Conservation (phyloP, 306 rosid species). For the Erythrophleum fordii region DNA sequence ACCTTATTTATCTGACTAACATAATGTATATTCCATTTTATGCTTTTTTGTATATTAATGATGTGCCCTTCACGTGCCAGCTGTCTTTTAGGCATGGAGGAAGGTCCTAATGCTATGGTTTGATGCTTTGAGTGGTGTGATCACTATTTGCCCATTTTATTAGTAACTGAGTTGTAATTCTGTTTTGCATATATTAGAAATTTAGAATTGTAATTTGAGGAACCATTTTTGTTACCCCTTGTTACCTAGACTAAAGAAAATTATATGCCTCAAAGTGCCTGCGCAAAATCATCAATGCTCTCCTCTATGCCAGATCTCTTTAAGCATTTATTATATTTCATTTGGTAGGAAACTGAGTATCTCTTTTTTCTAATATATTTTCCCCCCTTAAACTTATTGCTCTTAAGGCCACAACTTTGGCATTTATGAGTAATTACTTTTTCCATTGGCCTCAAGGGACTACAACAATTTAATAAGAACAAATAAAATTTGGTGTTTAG, state of each 20-base stretch:
- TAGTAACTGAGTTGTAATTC: not conserved
- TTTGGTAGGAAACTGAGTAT: conserved; percentile 1
- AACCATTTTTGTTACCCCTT: conserved; percentile 1
- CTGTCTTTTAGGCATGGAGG: conserved; percentile 11
- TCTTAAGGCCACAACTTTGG: not conserved
- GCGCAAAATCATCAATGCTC: not conserved
- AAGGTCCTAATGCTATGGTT: not conserved
- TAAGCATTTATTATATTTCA: conserved; percentile 15
- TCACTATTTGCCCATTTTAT: not conserved
- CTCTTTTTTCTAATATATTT: not conserved
- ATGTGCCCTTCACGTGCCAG: conserved; percentile 7
- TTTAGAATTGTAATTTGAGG: conserved; percentile 19
- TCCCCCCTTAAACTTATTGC: not conserved
- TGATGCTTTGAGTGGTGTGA: not conserved
- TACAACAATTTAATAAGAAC: not conserved
- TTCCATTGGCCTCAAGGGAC: conserved; percentile 4
- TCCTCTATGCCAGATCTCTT: conserved; percentile 15
- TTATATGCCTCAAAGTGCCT: conserved; percentile 24
- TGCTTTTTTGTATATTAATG: not conserved
- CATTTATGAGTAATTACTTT: not conserved
- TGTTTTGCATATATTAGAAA: conserved; percentile 9
- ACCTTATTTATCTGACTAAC: not conserved
- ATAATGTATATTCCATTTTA: not conserved
- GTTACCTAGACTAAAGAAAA: not conserved
- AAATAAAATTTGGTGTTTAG: not conserved